Base-by-base conservation (phyloP, 1,284 basidiomycete genomes). In the Athelia psychrophila region DNA sequence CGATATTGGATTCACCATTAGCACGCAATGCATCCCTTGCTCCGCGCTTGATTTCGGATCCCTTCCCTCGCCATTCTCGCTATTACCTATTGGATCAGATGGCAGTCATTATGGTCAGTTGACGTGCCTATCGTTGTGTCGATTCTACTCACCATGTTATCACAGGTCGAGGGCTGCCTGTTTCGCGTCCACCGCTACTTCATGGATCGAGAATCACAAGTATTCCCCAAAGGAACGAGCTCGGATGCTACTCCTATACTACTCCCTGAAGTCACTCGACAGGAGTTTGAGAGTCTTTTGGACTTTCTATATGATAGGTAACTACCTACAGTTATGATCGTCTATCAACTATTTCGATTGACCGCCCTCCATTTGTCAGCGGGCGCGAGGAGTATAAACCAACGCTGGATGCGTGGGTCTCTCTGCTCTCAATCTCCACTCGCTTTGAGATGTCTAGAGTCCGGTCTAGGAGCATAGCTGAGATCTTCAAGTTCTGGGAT, bases 121-220 rank as follows among this genome's bases (percentile, higher is more conserved):
- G 3, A 48, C 15, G 6, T 27, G 13, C 23, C 15, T 3, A n/a
- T 18, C 16, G n/a, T 3, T 33, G 51, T 5, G 12, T 22, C n/a
- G 2, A 10, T 15, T 35, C 18, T 16, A 23, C 24, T 27, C 16
- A 23, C n/a, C 6, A 19, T 6, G 44, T 9, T 46, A 16, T 24
- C 24, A n/a, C 38, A 73, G 71, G 69, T 70, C 2, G 68, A 68
- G 50, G 60, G 64, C 20, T 56, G 62, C 25, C 58, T 70, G 8
- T 74, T 70, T 60, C 63, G 58, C 54, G 65, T 73, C 18, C 72
- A 74, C 53, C 64, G 64, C 22, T 64, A 67, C 54, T 64, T 68
- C 46, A 57, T 75, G 13, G 62, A 61, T 15, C 63, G 66, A 35
- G 71, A 70, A 35, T 73, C 73, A 2, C 56, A 64, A 16, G 61